Conservation (phyloP, 2,329 filamentous ascomycete genomes). For the Verticillium longisporum region DNA sequence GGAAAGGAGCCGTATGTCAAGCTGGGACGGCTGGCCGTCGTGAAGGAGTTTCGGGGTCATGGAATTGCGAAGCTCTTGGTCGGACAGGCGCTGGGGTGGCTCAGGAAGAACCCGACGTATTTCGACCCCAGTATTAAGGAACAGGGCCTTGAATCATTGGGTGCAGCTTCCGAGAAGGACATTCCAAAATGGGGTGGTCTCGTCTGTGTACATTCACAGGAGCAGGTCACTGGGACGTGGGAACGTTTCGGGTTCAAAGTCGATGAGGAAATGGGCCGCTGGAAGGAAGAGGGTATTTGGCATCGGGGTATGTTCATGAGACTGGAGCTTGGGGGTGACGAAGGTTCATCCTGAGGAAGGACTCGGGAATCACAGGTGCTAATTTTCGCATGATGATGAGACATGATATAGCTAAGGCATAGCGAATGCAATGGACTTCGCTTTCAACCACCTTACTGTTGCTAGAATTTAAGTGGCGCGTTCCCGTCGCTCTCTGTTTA, state of each 20-base stretch:
- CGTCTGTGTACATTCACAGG: constrained; percentile 74
- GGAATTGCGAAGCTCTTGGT: constrained; percentile 62
- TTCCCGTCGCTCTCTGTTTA: too few relatives aligned
- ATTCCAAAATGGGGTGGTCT: constrained; percentile 58
- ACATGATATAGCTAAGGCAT: too few relatives aligned
- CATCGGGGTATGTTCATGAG: constrained; percentile 77
- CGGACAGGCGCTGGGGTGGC: constrained; percentile 61
- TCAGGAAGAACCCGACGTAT: constrained; percentile 49
- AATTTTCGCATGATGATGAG: not conserved
- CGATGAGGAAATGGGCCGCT: constrained; percentile 68
- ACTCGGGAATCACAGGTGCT: not conserved
- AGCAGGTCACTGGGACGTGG: constrained; percentile 59
- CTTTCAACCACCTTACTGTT: too few relatives aligned
- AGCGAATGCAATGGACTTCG: too few relatives aligned
- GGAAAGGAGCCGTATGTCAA: constrained; percentile 72
- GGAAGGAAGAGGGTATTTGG: constrained; percentile 77
- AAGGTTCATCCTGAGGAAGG: not conserved
- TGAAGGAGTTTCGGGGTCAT: constrained; percentile 56
- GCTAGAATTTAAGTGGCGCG: too few relatives aligned
- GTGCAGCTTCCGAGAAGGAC: constrained; percentile 20
- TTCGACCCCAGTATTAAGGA: constrained; percentile 44
- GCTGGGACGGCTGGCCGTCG: constrained; percentile 69
- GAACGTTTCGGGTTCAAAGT: constrained; percentile 63
- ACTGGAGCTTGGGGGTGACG: constrained; percentile 24
- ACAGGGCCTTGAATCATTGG: constrained; percentile 35